Evolutionary conservation across 371 early-diverging fungal genomes (phyloP).

Genomic region (Mortierella sp.): DNA sequence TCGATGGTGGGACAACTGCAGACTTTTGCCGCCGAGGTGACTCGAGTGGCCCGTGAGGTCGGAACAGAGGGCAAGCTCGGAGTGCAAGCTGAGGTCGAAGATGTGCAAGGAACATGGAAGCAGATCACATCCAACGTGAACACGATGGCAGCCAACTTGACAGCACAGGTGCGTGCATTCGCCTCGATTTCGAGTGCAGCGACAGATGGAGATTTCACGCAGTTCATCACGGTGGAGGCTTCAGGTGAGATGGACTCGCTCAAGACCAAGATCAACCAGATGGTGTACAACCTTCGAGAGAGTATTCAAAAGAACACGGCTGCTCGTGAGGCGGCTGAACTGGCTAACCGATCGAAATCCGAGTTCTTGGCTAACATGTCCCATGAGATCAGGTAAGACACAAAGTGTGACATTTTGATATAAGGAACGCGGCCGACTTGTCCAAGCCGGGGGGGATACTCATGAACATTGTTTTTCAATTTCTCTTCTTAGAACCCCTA

Average conservation of each 20-base stretch:
- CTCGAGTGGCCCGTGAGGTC: constrained; percentile 72
- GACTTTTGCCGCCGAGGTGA: constrained; percentile 68
- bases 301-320: constrained; percentile 76
- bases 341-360: constrained; percentile 79
- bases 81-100: constrained; percentile 65
- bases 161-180: constrained; percentile 65
- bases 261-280: constrained; percentile 67
- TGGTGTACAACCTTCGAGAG: constrained; percentile 73
- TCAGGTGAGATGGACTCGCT: constrained; percentile 64
- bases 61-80: constrained; percentile 72
- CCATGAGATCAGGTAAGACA: constrained; percentile 62
- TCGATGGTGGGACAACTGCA: constrained; percentile 71
- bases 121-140: constrained; percentile 73
- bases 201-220: constrained; percentile 65
- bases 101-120: constrained; percentile 71
- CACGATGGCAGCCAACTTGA: constrained; percentile 70
- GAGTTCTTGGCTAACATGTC: constrained; percentile 84
- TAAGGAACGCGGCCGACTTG: no score
- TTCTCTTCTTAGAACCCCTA: constrained; percentile 70
- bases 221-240: constrained; percentile 65
- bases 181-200: constrained; percentile 69
- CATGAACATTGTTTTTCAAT: not conserved
- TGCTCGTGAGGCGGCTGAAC: constrained; percentile 79
- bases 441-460: not conserved
- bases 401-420: not conserved